Conservation (phyloP, 1,139 yeast genomes). For the Wickerhamiella pararugosa region DNA sequence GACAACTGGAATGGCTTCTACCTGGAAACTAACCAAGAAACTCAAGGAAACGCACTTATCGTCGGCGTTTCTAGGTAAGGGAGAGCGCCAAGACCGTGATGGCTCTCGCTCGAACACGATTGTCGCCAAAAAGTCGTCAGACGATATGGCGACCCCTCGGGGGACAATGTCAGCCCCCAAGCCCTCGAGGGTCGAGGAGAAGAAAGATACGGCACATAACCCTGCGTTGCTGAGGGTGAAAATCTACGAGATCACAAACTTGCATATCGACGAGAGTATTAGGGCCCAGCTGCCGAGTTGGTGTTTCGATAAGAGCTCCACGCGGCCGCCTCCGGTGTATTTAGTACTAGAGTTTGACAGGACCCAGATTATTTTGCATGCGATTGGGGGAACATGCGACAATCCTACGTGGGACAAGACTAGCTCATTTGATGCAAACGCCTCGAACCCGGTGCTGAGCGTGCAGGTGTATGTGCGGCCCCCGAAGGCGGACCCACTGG, state of each 20-base stretch:
- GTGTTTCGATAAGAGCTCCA: conserved; percentile 13
- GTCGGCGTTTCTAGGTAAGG: conserved; percentile 16
- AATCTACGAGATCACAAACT: conserved; percentile 13
- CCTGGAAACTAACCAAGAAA: conserved; percentile 20
- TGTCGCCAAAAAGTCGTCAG: conserved; percentile 2
- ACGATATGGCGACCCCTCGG: conserved; percentile 8
- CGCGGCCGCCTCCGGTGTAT: conserved; percentile 25
- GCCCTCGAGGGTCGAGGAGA: not conserved
- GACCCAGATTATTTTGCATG: conserved; percentile 71
- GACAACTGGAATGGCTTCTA: not conserved
- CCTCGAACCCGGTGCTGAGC: conserved; percentile 36
- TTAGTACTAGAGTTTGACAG: conserved; percentile 32
- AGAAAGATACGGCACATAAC: conserved; percentile 7
- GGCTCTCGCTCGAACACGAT: conserved; percentile 16
- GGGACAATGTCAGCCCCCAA: conserved; percentile 4
- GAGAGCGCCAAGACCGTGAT: conserved; percentile 1
- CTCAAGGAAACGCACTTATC: conserved; percentile 28
- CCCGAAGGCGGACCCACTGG: conserved; percentile 9
- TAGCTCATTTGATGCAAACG: conserved; percentile 81
- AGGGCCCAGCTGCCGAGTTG: conserved; percentile 12
- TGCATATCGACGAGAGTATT: conserved; percentile 10
- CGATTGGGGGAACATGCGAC: conserved; percentile 53
- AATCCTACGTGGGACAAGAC: conserved; percentile 70
- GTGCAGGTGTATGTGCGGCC: conserved; percentile 56
- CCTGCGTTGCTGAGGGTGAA: conserved; percentile 16